Conservation (phyloP, 2,329 filamentous ascomycete genomes). For the Tolypocladium endophyticum region DNA sequence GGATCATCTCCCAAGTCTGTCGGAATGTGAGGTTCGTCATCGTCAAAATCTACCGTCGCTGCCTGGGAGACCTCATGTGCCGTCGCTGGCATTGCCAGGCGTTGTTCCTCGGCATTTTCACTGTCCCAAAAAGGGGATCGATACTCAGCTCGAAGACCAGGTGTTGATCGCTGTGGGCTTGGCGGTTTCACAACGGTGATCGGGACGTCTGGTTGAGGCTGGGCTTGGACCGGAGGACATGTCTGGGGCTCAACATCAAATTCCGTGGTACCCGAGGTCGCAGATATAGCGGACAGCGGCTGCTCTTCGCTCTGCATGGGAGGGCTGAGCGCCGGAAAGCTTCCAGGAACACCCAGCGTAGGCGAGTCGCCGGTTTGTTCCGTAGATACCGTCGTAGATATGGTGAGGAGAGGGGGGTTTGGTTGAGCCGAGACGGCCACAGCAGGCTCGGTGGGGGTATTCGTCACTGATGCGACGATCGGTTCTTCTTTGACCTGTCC, state of each 20-base stretch:
- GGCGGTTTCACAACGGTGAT: constrained; percentile 16
- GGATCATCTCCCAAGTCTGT: constrained; percentile 25
- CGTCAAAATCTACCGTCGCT: neutral
- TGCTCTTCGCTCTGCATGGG: constrained; percentile 31
- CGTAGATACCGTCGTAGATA: constrained; percentile 4
- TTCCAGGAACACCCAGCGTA: constrained; percentile 55
- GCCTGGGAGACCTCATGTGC: constrained; percentile 12
- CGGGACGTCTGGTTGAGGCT: constrained; percentile 12
- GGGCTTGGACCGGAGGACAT: constrained; percentile 32
- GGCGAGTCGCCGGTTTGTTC: constrained; percentile 39
- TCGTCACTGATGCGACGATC: neutral
- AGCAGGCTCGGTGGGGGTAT: neutral
- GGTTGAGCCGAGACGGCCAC: neutral
- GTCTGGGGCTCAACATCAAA: constrained; percentile 65
- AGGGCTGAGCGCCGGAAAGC: constrained; percentile 37
- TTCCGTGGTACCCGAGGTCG: constrained; percentile 52
- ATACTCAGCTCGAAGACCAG: constrained; percentile 29
- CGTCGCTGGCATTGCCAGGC: constrained; percentile 1
- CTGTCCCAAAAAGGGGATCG: constrained; percentile 41
- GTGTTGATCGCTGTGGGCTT: constrained; percentile 14
- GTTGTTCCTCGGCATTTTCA: constrained; percentile 12
- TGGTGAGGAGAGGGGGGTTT: constrained; percentile 2
- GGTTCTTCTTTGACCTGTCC: neutral
- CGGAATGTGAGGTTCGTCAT: constrained; percentile 11
- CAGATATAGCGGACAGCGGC: constrained; percentile 49